phyloP scores from a whole-genome alignment of 805 yeast species.

The Brettanomyces nanus region DNA sequence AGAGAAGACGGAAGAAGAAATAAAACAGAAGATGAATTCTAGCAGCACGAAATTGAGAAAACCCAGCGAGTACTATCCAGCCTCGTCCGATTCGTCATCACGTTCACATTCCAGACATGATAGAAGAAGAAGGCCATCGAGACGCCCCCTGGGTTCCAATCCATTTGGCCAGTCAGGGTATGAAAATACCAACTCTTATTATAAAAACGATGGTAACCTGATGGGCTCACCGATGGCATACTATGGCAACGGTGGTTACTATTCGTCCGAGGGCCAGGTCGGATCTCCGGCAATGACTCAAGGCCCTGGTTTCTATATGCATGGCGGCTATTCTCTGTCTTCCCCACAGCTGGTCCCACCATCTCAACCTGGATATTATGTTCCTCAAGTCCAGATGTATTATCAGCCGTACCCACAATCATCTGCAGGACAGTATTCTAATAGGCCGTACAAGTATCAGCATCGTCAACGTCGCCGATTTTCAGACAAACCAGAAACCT shows the following conservation, averaged over 20 bases:
- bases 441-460: not conserved
- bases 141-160: too few relatives aligned
- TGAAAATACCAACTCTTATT: not conserved
- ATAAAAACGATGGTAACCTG: not conserved
- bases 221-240: not conserved
- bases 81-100: too few relatives aligned
- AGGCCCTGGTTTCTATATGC: not conserved
- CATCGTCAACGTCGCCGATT: not conserved
- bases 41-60: too few relatives aligned
- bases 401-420: conserved; percentile 1
- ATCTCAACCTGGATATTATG: not conserved
- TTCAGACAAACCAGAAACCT: not conserved
- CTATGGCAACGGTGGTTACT: not conserved
- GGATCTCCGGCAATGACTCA: not conserved
- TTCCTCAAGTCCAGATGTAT: not conserved
- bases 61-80: too few relatives aligned
- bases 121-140: too few relatives aligned
- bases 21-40: too few relatives aligned
- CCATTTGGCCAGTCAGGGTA: too few relatives aligned
- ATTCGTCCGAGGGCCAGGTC: not conserved
- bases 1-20: not conserved
- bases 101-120: too few relatives aligned
- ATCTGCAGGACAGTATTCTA: not conserved
- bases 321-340: conserved; percentile 3
- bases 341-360: conserved; percentile 3